Evolutionary conservation across 768 basidiomycete species (phyloP), one percentile per base, ranked within the genome.

Genomic region (Fistulinella prunicolor): DNA sequence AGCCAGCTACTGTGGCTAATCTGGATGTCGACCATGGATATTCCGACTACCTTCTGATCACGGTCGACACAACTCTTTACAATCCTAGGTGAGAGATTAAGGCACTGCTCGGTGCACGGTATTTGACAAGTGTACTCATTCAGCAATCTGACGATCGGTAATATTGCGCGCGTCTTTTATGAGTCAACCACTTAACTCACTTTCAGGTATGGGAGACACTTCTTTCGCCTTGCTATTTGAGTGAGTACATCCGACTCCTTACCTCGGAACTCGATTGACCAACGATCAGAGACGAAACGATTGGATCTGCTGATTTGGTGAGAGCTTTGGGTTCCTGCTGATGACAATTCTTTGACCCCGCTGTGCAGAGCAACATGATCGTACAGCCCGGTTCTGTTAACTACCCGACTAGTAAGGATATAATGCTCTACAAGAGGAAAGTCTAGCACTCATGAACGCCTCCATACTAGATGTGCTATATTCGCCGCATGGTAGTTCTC

Each of bases 1-100:
- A 72, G 49, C 84, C 83, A 9, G 77, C 79, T 2, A 71, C 71
- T 3, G 76, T 88, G 13, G 70, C 69, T 32, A 70, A 76, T 53
- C 67, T 88, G 42, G 84, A 87, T 51, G 84, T 87, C 23, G 78
- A 76, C 34, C 83, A 81, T 44, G 86, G 86, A 7, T 87, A 78
- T 68, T 49, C 78, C 0, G 76, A 83, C 57, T 82, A 74, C 61
- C 70, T 89, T n/a, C 71, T 86, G 42, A 86, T 89, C 67, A 85
- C 75, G 56, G 79, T 80, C 12, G 69, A 78, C 36, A 79, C 80
- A 17, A 69, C 72, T 1, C 65, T 87, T 19, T 84, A 78, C 62
- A 87, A 86, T 49, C 85, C 86, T 12, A 85, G 79, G 80, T 80
- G 53, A 52, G 67, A 42, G 20, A 14, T 39, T 8, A 9, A 10